Conservation (phyloP, 1,284 basidiomycete species). For the Heterobasidion irregulare region DNA sequence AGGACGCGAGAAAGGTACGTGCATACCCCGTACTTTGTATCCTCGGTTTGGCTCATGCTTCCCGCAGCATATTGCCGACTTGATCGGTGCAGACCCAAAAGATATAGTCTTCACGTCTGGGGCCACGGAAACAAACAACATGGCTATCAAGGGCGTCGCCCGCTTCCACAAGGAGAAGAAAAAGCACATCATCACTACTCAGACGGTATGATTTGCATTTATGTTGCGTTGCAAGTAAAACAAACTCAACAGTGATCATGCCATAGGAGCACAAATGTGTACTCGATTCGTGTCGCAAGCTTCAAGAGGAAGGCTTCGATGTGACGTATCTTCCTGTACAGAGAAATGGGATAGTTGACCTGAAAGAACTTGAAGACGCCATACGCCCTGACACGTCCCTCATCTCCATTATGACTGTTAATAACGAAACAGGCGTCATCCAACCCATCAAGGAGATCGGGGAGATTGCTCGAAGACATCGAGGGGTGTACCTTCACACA, state of each 20-base stretch:
- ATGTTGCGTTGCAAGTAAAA: neutral
- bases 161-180: slow-evolving; percentile 91
- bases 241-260: neutral
- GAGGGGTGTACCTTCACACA: slow-evolving; percentile 93
- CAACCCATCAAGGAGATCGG: slow-evolving; percentile 97
- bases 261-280: slow-evolving; percentile 98
- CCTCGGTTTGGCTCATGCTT: neutral
- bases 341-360: slow-evolving; percentile 75
- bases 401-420: slow-evolving; percentile 97
- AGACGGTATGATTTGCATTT: slow-evolving; percentile 53
- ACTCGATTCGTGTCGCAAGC: slow-evolving; percentile 92
- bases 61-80: slow-evolving; percentile 73
- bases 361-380: slow-evolving; percentile 71
- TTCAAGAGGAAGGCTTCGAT: slow-evolving; percentile 96
- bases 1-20: slow-evolving; percentile 78
- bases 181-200: slow-evolving; percentile 85
- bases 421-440: slow-evolving; percentile 99
- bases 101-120: slow-evolving; percentile 98
- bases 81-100: slow-evolving; percentile 93
- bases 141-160: slow-evolving; percentile 96
- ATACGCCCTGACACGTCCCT: slow-evolving; percentile 85
- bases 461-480: slow-evolving; percentile 71
- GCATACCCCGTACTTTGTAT: slow-evolving; percentile 31
- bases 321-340: slow-evolving; percentile 96
- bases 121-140: slow-evolving; percentile 98